phyloP scores from a whole-genome alignment of 768 basidiomycete species.

The Leccinellum luteum region DNA sequence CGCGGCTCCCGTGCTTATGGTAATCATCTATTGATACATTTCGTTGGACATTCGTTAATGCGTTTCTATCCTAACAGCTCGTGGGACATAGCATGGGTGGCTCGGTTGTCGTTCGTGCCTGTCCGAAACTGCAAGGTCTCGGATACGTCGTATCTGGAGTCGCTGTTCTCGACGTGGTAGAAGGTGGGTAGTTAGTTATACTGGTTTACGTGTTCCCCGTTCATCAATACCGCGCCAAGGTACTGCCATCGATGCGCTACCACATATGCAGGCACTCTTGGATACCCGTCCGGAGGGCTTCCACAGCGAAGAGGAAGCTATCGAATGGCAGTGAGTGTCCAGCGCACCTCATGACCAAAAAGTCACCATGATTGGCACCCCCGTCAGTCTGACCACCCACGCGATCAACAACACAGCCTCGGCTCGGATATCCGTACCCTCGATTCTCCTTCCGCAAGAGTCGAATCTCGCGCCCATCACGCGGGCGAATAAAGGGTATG shows the following conservation, averaged over 20 bases:
- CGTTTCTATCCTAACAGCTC: conserved; percentile 44
- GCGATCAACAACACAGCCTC: conserved; percentile 80
- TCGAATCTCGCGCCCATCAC: conserved; percentile 33
- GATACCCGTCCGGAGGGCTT: conserved; percentile 86
- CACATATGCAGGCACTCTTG: conserved; percentile 87
- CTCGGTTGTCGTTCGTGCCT: conserved; percentile 75
- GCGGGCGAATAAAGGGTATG: conserved; percentile 20
- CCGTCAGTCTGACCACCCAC: conserved; percentile 66
- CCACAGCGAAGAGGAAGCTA: conserved; percentile 75
- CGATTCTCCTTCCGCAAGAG: conserved; percentile 56
- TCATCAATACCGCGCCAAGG: conserved; percentile 42
- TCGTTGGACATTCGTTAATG: neutral
- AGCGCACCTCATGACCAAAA: neutral
- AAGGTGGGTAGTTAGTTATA: conserved; percentile 49
- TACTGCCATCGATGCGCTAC: conserved; percentile 89
- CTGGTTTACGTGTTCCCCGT: neutral
- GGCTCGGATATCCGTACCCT: conserved; percentile 86
- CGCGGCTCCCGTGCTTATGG: conserved; percentile 70
- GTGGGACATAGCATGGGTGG: conserved; percentile 98
- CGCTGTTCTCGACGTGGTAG: conserved; percentile 84
- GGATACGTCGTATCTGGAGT: conserved; percentile 76
- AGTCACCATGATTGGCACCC: neutral
- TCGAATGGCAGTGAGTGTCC: conserved; percentile 90
- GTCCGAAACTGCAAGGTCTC: conserved; percentile 60
- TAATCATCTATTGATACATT: conserved; percentile 28